Evolutionary conservation across 331 rosid species (phyloP).

Genomic region (Dryas integrifolia): DNA sequence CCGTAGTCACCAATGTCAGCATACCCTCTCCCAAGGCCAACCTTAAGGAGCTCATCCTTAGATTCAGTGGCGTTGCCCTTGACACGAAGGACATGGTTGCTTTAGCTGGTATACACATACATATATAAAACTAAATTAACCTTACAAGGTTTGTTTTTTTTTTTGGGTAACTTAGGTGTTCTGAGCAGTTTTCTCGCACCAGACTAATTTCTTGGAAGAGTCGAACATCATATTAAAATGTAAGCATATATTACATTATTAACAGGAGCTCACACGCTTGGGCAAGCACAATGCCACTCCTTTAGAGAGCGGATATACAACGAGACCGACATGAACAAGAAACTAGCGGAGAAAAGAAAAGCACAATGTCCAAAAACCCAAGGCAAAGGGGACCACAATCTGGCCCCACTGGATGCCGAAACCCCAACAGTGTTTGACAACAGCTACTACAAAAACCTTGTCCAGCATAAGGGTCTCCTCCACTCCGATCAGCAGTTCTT

Average conservation of each 20-base stretch:
- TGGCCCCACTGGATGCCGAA: background rate
- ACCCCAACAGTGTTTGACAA: conserved; percentile 12
- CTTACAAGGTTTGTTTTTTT: too few relatives aligned
- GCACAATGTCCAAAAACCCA: background rate
- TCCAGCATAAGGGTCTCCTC: conserved; percentile 16
- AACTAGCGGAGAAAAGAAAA: background rate
- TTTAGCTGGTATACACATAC: background rate
- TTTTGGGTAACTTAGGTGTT: too few relatives aligned
- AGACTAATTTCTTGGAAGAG: too few relatives aligned
- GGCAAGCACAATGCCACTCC: conserved; percentile 5
- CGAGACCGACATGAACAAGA: background rate
- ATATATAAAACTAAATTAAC: too few relatives aligned
- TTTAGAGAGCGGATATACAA: conserved; percentile 14
- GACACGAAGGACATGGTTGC: conserved; percentile 8
- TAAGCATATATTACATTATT: too few relatives aligned
- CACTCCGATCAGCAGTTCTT: conserved; percentile 22
- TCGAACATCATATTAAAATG: too few relatives aligned
- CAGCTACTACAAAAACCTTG: conserved; percentile 18
- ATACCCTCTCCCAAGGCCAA: background rate
- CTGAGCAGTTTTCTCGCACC: too few relatives aligned
- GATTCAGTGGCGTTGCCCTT: conserved; percentile 1
- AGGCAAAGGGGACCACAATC: background rate
- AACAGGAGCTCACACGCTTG: conserved; percentile 24
- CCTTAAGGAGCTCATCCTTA: conserved; percentile 1
- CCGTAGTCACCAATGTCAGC: background rate